Evolutionary conservation across 2,329 filamentous ascomycete genomes (phyloP).

Genomic region (Dactylellina cionopaga): DNA sequence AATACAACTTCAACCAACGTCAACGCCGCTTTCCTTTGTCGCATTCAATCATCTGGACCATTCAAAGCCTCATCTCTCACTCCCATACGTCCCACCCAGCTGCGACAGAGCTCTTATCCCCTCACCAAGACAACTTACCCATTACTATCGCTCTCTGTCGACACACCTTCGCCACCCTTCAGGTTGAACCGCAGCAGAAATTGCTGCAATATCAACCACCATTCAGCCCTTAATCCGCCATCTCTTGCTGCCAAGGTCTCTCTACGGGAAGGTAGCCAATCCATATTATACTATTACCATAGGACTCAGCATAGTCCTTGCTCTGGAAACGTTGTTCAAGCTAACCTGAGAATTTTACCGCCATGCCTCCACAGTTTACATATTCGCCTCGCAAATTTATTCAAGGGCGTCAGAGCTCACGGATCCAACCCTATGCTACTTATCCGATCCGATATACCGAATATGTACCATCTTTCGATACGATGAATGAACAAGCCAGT

Average conservation of each 20-base stretch:
- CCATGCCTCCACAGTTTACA: conserved; percentile 38
- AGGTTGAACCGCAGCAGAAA: conserved; percentile 3
- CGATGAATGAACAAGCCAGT: conserved; percentile 29
- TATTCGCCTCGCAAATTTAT: conserved; percentile 10
- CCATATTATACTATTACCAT: neutral
- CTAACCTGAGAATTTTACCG: conserved; percentile 14
- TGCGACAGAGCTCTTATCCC: too few species aligned
- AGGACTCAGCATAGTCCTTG: neutral
- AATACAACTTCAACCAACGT: too few species aligned
- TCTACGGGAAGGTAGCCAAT: conserved; percentile 27
- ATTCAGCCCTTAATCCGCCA: conserved; percentile 29
- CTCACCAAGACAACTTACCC: too few species aligned
- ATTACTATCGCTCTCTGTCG: neutral
- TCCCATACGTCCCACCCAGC: neutral
- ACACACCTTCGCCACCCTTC: neutral
- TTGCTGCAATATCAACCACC: conserved; percentile 31
- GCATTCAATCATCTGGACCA: neutral
- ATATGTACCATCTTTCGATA: conserved; percentile 42
- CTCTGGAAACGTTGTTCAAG: neutral
- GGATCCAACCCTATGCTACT: conserved; percentile 37
- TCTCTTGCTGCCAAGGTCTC: conserved; percentile 3
- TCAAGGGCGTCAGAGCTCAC: neutral
- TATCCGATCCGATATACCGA: conserved; percentile 18
- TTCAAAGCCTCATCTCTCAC: neutral
- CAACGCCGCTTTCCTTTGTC: neutral